A percentile compares a stretch with the other conserved stretches of the same genome.
These are phyloP conservation scores for Haematococcus lacustris DNA, from an alignment of 139 green algal species.

Conservation along the genomic window DNA sequence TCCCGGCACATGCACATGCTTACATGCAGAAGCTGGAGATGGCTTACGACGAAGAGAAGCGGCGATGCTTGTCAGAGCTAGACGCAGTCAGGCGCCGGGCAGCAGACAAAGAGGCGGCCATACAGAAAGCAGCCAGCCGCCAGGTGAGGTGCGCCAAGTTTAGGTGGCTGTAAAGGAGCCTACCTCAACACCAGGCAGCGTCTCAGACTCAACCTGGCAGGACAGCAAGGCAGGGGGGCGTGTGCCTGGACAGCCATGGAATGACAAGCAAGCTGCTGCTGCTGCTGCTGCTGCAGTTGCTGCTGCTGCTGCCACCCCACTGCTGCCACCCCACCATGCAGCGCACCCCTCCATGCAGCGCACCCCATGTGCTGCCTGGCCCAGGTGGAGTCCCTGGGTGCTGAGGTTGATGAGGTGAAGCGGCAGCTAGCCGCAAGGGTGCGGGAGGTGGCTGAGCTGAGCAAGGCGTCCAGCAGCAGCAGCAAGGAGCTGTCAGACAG, in stretches of 20 bases:
- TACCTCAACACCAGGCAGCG: no score
- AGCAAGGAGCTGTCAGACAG: conserved; percentile 14
- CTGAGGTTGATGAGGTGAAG: conserved; percentile 31
- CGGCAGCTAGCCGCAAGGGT: conserved; percentile 37
- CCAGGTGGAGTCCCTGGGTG: no score
- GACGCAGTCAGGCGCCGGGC: conserved; percentile 25
- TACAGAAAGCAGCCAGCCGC: conserved; percentile 38
- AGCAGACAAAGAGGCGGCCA: conserved; percentile 25
- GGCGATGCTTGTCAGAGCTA: conserved; percentile 27
- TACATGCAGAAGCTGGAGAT: conserved; percentile 46
- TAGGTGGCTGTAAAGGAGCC: neutral
- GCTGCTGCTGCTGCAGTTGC: no score
- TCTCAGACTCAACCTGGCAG: no score
- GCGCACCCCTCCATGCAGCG: no score
- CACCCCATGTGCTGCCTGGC: no score
- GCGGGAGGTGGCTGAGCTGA: conserved; percentile 28
- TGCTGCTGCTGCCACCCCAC: no score
- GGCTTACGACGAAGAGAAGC: conserved; percentile 43
- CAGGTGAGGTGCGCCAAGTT: conserved; percentile 14
- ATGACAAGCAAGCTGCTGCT: no score
- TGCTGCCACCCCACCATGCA: no score
- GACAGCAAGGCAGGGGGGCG: no score
- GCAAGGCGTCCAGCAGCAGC: conserved; percentile 17
- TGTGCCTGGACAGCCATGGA: no score
- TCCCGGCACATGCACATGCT: no score